Conservation (phyloP, 495 filamentous ascomycete genomes). For the Penicillium tannophilum region DNA sequence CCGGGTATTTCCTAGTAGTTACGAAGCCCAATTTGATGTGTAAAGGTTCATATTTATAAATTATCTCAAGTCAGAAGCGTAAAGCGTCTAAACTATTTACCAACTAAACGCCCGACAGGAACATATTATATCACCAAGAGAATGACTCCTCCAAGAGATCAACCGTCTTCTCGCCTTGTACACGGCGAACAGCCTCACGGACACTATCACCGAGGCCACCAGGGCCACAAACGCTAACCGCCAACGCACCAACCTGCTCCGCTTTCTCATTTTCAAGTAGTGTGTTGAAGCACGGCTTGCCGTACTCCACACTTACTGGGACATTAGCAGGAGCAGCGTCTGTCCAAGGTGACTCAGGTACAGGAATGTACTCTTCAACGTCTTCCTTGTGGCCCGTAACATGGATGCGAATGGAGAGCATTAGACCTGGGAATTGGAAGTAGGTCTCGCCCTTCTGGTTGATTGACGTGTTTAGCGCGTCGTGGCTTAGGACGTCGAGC, state of each 20-base stretch:
- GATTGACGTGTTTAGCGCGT: slow-evolving; percentile 26
- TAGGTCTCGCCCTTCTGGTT: slow-evolving; percentile 32
- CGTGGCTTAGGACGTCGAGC: slow-evolving; percentile 39
- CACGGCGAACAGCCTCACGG: slow-evolving; percentile 38
- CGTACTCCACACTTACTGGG: slow-evolving; percentile 31
- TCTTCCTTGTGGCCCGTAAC: slow-evolving; percentile 33
- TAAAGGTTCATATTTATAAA: background rate
- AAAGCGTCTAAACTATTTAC: background rate
- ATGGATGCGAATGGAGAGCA: slow-evolving; percentile 39
- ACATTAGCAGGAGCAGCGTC: slow-evolving; percentile 32
- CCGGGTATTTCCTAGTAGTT: no score
- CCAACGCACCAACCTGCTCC: slow-evolving; percentile 45
- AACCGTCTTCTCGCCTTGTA: slow-evolving; percentile 37
- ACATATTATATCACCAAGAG: slow-evolving; percentile 36
- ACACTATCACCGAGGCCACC: slow-evolving; percentile 49
- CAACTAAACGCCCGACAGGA: slow-evolving; percentile 3
- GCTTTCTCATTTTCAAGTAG: slow-evolving; percentile 40
- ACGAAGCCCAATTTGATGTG: background rate
- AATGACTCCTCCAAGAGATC: slow-evolving; percentile 50
- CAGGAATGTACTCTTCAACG: slow-evolving; percentile 31
- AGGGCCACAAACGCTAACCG: slow-evolving; percentile 49
- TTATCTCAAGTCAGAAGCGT: background rate
- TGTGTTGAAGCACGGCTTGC: slow-evolving; percentile 37
- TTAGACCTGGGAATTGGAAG: slow-evolving; percentile 34
- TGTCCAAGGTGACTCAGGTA: slow-evolving; percentile 35